These are phyloP conservation scores for Hygrophila difformis DNA, from an alignment of 257 asterid species.

Conservation along the genomic window DNA sequence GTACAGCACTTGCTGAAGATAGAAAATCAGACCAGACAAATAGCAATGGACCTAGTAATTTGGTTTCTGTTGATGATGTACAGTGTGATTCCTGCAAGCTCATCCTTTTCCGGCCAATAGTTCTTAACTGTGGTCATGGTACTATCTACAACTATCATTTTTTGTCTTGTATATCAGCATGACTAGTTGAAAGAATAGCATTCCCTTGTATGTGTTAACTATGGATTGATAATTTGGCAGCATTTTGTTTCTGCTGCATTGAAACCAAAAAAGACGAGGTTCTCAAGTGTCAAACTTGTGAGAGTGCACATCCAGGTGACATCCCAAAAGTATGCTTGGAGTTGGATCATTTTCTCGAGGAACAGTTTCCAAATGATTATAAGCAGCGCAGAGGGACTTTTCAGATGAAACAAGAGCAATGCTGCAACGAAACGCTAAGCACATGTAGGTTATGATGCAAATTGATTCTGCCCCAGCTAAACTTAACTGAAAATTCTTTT, in stretches of 20 bases:
- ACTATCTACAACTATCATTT: slow-evolving; percentile 12
- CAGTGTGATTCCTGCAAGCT: slow-evolving; percentile 32
- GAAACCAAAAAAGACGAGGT: slow-evolving; percentile 10
- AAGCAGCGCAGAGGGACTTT: slow-evolving; percentile 20
- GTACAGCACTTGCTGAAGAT: slow-evolving; percentile 7
- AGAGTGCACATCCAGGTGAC: slow-evolving; percentile 35
- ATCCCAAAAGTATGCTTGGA: slow-evolving; percentile 43
- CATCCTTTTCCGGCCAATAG: slow-evolving; percentile 37
- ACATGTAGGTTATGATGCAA: slow-evolving; percentile 12
- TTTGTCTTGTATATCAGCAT: not conserved
- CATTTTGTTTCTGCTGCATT: slow-evolving; percentile 27
- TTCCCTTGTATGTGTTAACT: not conserved
- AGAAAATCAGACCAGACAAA: slow-evolving; percentile 5
- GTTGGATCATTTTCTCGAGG: slow-evolving; percentile 40
- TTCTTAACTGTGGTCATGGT: slow-evolving; percentile 63
- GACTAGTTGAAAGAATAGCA: not conserved
- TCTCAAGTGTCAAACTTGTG: slow-evolving; percentile 36
- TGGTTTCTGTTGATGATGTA: slow-evolving; percentile 31
- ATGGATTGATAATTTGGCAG: slow-evolving; percentile 9
- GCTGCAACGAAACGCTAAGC: slow-evolving; percentile 11
- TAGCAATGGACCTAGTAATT: slow-evolving; percentile 15
- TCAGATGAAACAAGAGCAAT: slow-evolving; percentile 23
- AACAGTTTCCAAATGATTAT: slow-evolving; percentile 34
- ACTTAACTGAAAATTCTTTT: too few relatives aligned
- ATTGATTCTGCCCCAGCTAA: too few relatives aligned